Percentiles rank a stretch among this genome's conserved stretches.
These are phyloP conservation scores for Angomonas deanei DNA, from an alignment of 208 protist genomes.

Conservation along the genomic window DNA sequence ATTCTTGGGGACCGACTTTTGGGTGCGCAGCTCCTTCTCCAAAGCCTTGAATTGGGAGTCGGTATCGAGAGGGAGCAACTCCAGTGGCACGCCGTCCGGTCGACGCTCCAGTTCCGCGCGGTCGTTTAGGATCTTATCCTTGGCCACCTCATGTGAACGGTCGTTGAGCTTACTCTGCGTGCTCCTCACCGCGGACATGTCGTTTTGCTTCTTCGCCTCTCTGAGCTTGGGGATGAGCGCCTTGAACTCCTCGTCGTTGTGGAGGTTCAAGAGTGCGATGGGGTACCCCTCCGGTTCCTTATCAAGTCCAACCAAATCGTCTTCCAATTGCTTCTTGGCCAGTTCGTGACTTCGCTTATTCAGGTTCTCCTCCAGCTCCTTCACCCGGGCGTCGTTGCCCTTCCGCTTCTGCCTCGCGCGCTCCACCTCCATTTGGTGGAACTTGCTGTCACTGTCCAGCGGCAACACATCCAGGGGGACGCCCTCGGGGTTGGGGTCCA, in stretches of 20 bases:
- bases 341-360: slow-evolving; percentile 57
- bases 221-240: slow-evolving; percentile 34
- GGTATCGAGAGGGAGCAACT: slow-evolving; percentile 45
- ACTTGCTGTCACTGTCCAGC: slow-evolving; percentile 52
- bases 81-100: slow-evolving; percentile 55
- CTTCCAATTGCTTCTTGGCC: slow-evolving; percentile 55
- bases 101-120: slow-evolving; percentile 56
- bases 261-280: slow-evolving; percentile 38
- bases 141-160: slow-evolving; percentile 47
- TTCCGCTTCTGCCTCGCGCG: slow-evolving; percentile 48
- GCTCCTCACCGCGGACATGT: slow-evolving; percentile 26
- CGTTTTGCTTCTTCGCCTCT: slow-evolving; percentile 23
- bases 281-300: slow-evolving; percentile 53
- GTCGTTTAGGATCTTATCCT: slow-evolving; percentile 35
- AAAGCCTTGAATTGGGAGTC: slow-evolving; percentile 45
- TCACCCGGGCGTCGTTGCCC: slow-evolving; percentile 28
- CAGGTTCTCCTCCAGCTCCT: slow-evolving; percentile 49
- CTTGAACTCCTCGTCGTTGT: slow-evolving; percentile 48
- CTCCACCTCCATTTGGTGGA: slow-evolving; percentile 73
- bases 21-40: slow-evolving; percentile 59
- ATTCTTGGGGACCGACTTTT: slow-evolving; percentile 29
- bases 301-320: slow-evolving; percentile 55
- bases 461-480: slow-evolving; percentile 43
- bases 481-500: slow-evolving; percentile 45
- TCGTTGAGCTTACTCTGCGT: slow-evolving; percentile 49